These are phyloP conservation scores for Fusarium proliferatum DNA, from an alignment of 2,329 filamentous ascomycete species.

Conservation along the genomic window DNA sequence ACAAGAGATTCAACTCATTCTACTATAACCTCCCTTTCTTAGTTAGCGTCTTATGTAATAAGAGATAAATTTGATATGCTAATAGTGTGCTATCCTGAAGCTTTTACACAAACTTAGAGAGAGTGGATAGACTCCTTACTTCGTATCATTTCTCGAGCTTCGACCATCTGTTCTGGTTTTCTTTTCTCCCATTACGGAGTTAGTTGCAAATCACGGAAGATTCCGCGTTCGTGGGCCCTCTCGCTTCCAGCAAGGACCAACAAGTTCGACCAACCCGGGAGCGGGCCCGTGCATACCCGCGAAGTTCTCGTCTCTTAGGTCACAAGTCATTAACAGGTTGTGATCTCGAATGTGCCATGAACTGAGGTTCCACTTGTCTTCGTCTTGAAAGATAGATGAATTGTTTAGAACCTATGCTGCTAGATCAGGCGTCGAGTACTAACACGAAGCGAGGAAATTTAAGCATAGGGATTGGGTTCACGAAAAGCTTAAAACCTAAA, in stretches of 20 bases:
- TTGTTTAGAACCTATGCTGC: fast-evolving
- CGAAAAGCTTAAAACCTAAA: background rate
- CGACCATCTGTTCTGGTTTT: background rate
- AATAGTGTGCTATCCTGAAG: background rate
- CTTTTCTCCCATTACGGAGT: background rate
- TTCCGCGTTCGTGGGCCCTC: background rate
- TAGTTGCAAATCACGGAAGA: background rate
- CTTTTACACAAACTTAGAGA: background rate
- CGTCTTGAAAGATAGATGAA: fast-evolving
- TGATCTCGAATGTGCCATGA: background rate
- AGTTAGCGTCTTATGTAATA: background rate
- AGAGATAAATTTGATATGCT: fast-evolving
- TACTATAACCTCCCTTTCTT: no score
- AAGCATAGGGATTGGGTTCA: background rate
- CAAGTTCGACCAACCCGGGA: no score
- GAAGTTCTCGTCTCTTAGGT: background rate
- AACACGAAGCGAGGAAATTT: fast-evolving
- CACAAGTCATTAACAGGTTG: no score
- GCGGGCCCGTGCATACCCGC: background rate
- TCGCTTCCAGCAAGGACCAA: background rate
- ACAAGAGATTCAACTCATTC: no score
- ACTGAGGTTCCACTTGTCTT: background rate
- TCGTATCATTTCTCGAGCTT: background rate
- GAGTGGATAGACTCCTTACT: background rate
- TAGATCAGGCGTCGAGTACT: fast-evolving